Evolutionary conservation across 768 basidiomycete genomes (phyloP).

Genomic region (Lactifluus rugatus): DNA sequence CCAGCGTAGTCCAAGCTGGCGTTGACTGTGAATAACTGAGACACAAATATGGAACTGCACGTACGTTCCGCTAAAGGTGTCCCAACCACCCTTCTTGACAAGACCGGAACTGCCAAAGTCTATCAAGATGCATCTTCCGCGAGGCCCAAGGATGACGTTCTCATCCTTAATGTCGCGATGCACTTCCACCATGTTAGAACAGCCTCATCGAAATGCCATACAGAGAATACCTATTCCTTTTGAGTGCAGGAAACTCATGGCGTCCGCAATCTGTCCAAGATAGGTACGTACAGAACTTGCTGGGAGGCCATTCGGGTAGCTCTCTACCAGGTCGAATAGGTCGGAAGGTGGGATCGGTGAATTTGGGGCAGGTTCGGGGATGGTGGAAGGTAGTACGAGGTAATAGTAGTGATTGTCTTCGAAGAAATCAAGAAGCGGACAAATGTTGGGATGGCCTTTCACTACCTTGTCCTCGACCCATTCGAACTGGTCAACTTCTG

Average conservation of each 20-base stretch:
- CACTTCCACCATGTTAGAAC: conserved; percentile 35
- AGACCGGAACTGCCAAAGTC: conserved; percentile 94
- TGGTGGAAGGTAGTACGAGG: conserved; percentile 74
- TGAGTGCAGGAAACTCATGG: conserved; percentile 76
- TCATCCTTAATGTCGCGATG: conserved; percentile 99
- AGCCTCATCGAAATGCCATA: not conserved
- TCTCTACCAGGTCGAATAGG: conserved; percentile 92
- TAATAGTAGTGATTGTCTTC: conserved; percentile 97
- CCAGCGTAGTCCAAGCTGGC: conserved; percentile 84
- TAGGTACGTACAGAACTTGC: conserved; percentile 67
- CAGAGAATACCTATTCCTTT: conserved; percentile 71
- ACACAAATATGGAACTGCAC: conserved; percentile 27
- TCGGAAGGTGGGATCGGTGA: conserved; percentile 59
- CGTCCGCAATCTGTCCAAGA: conserved; percentile 91
- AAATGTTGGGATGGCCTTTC: conserved; percentile 92
- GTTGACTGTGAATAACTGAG: conserved; percentile 17
- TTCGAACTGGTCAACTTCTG: conserved; percentile 26
- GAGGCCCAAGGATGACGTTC: conserved; percentile 76
- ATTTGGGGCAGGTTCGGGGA: conserved; percentile 45
- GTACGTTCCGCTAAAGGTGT: conserved; percentile 85
- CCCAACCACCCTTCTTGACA: conserved; percentile 77
- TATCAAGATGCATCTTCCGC: conserved; percentile 83
- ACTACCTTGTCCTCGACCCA: conserved; percentile 67
- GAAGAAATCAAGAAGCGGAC: conserved; percentile 91
- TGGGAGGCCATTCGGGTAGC: conserved; percentile 76